A percentile compares a stretch with the other conserved stretches of the same genome.
Evolutionary conservation across 2,329 filamentous ascomycete genomes (phyloP).

Genomic region (Trichoderma atrobrunneum): DNA sequence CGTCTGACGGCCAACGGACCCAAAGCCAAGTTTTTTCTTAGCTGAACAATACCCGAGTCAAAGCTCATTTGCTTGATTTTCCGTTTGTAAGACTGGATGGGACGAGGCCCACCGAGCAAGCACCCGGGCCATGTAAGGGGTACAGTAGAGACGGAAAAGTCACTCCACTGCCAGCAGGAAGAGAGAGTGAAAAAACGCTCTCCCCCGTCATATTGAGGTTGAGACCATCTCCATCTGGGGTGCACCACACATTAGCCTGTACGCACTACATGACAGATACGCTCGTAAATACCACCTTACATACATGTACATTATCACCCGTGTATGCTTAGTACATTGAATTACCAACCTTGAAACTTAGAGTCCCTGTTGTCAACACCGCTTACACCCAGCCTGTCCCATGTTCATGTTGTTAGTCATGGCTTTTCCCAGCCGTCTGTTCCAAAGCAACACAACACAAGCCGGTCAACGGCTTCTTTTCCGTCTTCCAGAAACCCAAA

Average conservation of each 20-base stretch:
- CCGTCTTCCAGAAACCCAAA: conserved; percentile 1
- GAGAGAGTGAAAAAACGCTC: not conserved
- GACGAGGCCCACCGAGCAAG: not conserved
- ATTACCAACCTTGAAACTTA: not conserved
- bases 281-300: not conserved
- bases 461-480: not conserved
- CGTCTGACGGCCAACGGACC: not conserved
- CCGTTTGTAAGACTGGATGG: not conserved
- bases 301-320: not conserved
- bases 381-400: not conserved
- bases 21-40: not conserved
- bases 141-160: not conserved
- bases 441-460: not conserved
- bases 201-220: not conserved
- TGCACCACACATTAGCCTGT: not conserved
- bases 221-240: not conserved
- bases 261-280: not conserved
- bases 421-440: not conserved
- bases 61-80: not conserved
- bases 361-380: not conserved
- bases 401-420: not conserved
- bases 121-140: not conserved
- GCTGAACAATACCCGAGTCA: conserved; percentile 14
- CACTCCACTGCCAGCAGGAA: not conserved
- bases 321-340: not conserved